Conservation (phyloP, 2,329 filamentous ascomycete species). For the Ophiocordyceps camponoti-rufipedis region DNA sequence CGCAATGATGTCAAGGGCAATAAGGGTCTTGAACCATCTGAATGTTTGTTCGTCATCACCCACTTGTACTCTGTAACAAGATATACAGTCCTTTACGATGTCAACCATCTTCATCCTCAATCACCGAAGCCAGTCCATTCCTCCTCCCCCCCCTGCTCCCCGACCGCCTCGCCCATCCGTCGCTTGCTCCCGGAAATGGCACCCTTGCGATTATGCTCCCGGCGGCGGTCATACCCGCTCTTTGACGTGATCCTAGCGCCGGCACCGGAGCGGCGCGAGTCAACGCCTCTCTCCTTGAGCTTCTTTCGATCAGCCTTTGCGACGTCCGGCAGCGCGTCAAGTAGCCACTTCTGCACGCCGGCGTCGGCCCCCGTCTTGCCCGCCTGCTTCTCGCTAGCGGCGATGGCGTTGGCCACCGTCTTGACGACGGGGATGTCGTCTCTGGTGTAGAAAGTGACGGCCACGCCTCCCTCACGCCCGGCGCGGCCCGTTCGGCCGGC, state of each 20-base stretch:
- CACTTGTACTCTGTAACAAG: neutral
- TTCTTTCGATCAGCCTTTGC: slow-evolving; percentile 70
- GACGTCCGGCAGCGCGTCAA: slow-evolving; percentile 71
- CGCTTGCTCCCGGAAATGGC: slow-evolving; percentile 45
- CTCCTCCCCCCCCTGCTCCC: slow-evolving; percentile 7
- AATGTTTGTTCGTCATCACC: neutral
- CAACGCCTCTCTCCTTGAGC: slow-evolving; percentile 66
- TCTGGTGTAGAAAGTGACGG: slow-evolving; percentile 87
- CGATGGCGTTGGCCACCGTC: slow-evolving; percentile 83
- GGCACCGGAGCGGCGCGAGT: slow-evolving; percentile 36
- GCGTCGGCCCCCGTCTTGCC: slow-evolving; percentile 32
- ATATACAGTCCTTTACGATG: neutral
- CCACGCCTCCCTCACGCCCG: slow-evolving; percentile 70
- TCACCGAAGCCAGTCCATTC: slow-evolving; percentile 33
- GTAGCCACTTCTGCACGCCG: slow-evolving; percentile 64
- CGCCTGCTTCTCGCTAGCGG: slow-evolving; percentile 57
- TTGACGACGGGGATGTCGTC: slow-evolving; percentile 84
- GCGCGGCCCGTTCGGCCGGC: slow-evolving; percentile 82
- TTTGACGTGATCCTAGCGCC: slow-evolving; percentile 61
- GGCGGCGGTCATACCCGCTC: slow-evolving; percentile 54
- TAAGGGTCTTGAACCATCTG: neutral
- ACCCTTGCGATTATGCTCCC: slow-evolving; percentile 46
- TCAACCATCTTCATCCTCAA: slow-evolving; percentile 4
- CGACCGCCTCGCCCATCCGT: slow-evolving; percentile 14
- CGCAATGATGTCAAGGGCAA: neutral